A percentile compares a stretch with the other conserved stretches of the same genome.
Conservation (phyloP, 768 basidiomycete genomes). For the Boletus tomentosulus region DNA sequence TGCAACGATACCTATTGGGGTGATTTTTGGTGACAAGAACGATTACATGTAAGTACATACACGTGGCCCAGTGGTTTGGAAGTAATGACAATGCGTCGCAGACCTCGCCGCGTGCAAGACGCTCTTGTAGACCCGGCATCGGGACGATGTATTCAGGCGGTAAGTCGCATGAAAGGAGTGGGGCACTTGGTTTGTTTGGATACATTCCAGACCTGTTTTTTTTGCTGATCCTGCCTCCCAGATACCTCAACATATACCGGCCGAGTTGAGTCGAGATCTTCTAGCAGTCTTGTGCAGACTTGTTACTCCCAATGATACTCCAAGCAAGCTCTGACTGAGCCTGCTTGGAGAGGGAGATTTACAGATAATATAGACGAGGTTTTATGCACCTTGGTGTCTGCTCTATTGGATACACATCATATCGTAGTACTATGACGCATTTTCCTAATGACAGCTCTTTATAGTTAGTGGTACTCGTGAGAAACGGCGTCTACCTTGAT, state of each 20-base stretch:
- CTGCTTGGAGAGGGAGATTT: background rate
- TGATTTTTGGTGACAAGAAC: conserved; percentile 47
- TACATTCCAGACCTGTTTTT: too few relatives aligned
- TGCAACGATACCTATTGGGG: conserved; percentile 42
- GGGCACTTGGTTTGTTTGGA: conserved; percentile 32
- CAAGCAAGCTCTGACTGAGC: conserved; percentile 18
- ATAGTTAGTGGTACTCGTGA: background rate
- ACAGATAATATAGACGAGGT: background rate
- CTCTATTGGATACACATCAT: background rate
- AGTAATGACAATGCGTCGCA: conserved; percentile 4
- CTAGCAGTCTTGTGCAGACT: conserved; percentile 20
- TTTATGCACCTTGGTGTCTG: background rate
- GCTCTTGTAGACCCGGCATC: conserved; percentile 24
- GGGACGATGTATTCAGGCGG: conserved; percentile 20
- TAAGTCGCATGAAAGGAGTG: conserved; percentile 22
- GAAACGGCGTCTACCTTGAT: background rate
- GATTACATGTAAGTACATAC: conserved; percentile 47
- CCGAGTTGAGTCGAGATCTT: conserved; percentile 22
- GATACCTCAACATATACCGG: conserved; percentile 29
- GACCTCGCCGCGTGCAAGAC: conserved; percentile 32
- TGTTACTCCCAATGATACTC: background rate
- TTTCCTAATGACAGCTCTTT: background rate
- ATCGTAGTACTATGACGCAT: too few relatives aligned
- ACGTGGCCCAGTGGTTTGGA: background rate
- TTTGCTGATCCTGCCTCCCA: conserved; percentile 1